Evolutionary conservation across 352 stramenopile genomes (phyloP).

Genomic region (Phytophthora colocasiae): DNA sequence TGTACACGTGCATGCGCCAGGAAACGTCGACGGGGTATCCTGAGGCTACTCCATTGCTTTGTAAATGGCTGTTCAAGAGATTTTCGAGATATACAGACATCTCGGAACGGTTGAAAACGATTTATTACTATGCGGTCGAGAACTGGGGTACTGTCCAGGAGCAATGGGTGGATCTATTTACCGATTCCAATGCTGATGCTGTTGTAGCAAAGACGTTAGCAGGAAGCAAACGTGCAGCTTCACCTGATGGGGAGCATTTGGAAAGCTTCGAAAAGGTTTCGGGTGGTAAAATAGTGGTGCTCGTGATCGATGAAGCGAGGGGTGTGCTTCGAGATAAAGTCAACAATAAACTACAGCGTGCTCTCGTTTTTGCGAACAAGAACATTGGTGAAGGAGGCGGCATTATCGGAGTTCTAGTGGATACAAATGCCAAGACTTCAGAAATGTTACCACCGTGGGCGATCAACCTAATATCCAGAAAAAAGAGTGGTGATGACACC

Average conservation of each 20-base stretch:
- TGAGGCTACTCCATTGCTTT: neutral
- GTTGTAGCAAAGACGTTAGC: neutral
- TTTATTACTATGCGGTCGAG: slow-evolving; percentile 4
- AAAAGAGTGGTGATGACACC: too few species aligned
- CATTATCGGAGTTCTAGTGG: neutral
- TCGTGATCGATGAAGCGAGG: neutral
- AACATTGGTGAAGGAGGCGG: neutral
- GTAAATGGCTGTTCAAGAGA: neutral
- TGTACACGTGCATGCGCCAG: slow-evolving; percentile 8
- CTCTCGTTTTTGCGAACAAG: neutral
- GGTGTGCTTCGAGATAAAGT: neutral
- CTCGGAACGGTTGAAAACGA: neutral
- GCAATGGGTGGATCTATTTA: neutral
- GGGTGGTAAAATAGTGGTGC: neutral
- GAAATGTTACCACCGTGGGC: too few species aligned
- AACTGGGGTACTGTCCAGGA: slow-evolving; percentile 5
- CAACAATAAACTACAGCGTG: neutral
- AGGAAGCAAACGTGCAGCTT: too few species aligned
- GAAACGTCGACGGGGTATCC: slow-evolving; percentile 11
- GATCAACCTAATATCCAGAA: too few species aligned
- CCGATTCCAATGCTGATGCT: neutral
- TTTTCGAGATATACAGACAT: neutral
- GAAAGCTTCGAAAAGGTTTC: neutral
- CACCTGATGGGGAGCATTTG: too few species aligned
- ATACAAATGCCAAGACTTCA: neutral